Base-by-base conservation (phyloP, 148 eudicot species). In the Cornus suecica region DNA sequence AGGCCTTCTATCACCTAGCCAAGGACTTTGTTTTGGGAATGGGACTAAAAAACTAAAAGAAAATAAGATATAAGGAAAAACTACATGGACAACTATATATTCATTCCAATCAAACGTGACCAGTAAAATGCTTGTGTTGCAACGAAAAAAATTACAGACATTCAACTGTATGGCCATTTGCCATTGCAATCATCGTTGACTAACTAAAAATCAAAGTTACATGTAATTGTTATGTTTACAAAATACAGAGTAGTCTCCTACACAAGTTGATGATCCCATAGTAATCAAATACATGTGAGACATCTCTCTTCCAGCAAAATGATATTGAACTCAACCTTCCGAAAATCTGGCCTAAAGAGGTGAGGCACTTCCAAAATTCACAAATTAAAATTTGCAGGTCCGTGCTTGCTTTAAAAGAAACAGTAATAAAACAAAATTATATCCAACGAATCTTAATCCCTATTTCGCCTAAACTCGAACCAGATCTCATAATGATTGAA, bases 401-500 rank as follows among this genome's bases (percentile, higher is more conserved):
- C 67, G 18, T 28, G n/a, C 22, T 48, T 58, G 65, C 56, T 54
- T 68, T 72, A 54, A 18, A 9, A 51, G 3, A 9, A 65, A 11
- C 28, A 65, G 48, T 65, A n/a, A 34, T 24, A 18, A 48, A 65
- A 52, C 2, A 8, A 51, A 71, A 54, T 42, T 28, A 56, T 15
- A 2, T 9, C 29, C 20, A 25, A 32, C 2, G 58, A 54, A 54
- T 45, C 56, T 76, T 81, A 88, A 56, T 71, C 87, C 80, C 83
- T 91, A 14, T 70, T 68, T 64, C 97, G 81, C 74, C 92, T 85
- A 79, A 94, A 94, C 82, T 86, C 97, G 22, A 90, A 92, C 99
- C 99, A 94, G 76, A 92, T 91, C 83, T 94, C 99, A 75, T 90
- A 94, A 73, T 94, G 99, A 78, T 92, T 94, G 79, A 92, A 94